Percentiles rank a stretch among this genome's conserved stretches.
phyloP scores from a whole-genome alignment of 495 filamentous ascomycete species.

The Hypoxylon cercidicola region DNA sequence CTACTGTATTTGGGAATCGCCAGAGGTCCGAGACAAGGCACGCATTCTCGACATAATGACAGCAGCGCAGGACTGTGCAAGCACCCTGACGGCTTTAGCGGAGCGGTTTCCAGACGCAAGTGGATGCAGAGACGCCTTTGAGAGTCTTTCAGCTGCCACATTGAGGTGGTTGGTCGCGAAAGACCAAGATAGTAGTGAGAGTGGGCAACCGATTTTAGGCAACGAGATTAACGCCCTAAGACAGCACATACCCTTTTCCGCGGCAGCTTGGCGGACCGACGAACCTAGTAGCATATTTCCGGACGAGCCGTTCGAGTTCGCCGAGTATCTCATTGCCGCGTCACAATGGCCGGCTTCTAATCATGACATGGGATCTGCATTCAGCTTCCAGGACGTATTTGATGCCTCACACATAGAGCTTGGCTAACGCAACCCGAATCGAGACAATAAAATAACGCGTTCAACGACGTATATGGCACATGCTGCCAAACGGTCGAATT shows the following conservation, averaged over 20 bases:
- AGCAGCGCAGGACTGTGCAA: constrained; percentile 35
- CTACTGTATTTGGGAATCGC: constrained; percentile 40
- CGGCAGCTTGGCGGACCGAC: constrained; percentile 24
- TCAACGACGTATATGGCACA: no score
- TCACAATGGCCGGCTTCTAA: constrained; percentile 23
- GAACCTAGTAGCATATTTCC: constrained; percentile 28
- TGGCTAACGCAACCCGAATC: neutral
- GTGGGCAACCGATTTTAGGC: constrained; percentile 12
- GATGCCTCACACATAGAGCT: constrained; percentile 9
- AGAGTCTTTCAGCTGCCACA: constrained; percentile 38
- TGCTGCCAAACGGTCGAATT: no score
- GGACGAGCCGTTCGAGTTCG: constrained; percentile 27
- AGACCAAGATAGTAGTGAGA: constrained; percentile 13
- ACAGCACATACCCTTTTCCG: constrained; percentile 22
- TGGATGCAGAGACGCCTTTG: constrained; percentile 40
- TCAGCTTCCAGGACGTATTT: constrained; percentile 16
- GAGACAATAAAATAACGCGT: no score
- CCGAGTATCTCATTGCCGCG: constrained; percentile 26
- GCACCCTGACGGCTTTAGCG: constrained; percentile 39
- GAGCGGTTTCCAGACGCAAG: constrained; percentile 40
- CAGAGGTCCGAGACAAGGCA: constrained; percentile 36
- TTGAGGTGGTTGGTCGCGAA: constrained; percentile 38
- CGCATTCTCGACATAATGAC: constrained; percentile 30
- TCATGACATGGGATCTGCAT: constrained; percentile 8
- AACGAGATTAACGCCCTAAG: constrained; percentile 23